phyloP scores from a whole-genome alignment of 2,329 filamentous ascomycete genomes.

The Pseudogymnoascus sp. region DNA sequence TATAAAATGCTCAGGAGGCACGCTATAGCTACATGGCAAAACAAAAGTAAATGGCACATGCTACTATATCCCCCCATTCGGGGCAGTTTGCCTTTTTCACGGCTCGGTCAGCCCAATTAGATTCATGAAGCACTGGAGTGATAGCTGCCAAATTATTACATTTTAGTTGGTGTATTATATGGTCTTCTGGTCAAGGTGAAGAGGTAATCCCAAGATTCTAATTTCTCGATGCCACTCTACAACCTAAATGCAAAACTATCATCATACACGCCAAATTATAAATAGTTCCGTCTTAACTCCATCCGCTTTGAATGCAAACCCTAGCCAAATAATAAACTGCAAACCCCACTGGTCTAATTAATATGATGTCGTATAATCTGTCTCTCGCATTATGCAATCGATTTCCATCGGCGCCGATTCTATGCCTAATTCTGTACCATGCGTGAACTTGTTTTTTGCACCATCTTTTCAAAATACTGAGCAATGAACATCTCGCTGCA shows the following conservation, averaged over 20 bases:
- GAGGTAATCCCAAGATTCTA: not conserved
- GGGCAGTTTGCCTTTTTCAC: not conserved
- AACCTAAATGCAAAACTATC: not conserved
- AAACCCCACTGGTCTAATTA: not conserved
- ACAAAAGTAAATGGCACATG: not conserved
- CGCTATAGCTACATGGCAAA: not conserved
- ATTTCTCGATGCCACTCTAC: not conserved
- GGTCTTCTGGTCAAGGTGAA: not conserved
- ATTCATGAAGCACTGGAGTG: not conserved
- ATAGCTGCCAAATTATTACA: not conserved
- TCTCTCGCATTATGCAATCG: not conserved
- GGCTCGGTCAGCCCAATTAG: not conserved
- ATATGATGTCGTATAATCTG: not conserved
- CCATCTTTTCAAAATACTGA: conserved; percentile 67
- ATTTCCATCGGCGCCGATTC: not conserved
- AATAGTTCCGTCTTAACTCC: not conserved
- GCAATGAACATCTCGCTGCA: conserved; percentile 65
- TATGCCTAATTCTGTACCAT: not conserved
- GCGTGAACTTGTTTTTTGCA: conserved; percentile 27
- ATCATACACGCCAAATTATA: not conserved
- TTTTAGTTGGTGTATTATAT: not conserved
- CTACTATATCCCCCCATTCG: not conserved
- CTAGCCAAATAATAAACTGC: not conserved
- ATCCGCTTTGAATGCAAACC: not conserved
- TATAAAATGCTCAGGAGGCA: not conserved